Evolutionary conservation across 2,329 filamentous ascomycete genomes (phyloP).

Genomic region (Diaporthe australafricana): DNA sequence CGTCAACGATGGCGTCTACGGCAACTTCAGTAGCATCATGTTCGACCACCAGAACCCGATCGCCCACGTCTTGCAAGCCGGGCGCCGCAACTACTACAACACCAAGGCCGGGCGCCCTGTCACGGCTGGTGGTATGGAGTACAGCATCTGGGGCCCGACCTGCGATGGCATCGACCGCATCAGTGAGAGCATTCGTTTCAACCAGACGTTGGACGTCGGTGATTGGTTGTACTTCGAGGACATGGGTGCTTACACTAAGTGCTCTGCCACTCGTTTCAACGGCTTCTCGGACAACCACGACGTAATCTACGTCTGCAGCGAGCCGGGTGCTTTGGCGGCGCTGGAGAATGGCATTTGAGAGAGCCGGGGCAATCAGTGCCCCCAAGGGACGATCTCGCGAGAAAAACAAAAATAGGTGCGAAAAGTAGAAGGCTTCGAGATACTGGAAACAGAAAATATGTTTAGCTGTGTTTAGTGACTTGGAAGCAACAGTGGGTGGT

Average conservation of each 20-base stretch:
- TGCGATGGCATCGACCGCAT: constrained; percentile 99
- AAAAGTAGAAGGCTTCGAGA: neutral
- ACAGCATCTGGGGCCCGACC: constrained; percentile 98
- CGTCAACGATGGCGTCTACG: constrained; percentile 96
- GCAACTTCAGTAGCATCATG: constrained; percentile 99
- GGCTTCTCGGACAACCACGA: constrained; percentile 94
- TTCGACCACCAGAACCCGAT: constrained; percentile 96
- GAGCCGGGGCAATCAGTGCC: too few species aligned
- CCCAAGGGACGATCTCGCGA: too few species aligned
- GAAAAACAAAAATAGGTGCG: neutral
- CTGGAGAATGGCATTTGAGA: constrained; percentile 52
- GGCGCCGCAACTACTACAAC: constrained; percentile 69
- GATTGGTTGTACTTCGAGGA: constrained; percentile 99
- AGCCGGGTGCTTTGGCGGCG: constrained; percentile 84
- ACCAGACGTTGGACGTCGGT: constrained; percentile 84
- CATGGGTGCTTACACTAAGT: constrained; percentile 99
- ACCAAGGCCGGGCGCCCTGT: constrained; percentile 60
- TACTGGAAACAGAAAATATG: neutral
- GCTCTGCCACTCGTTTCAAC: constrained; percentile 97
- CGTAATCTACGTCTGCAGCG: constrained; percentile 94
- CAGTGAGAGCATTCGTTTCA: constrained; percentile 81
- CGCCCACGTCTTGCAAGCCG: constrained; percentile 80
- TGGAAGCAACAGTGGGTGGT: neutral
- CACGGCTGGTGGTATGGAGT: constrained; percentile 68
- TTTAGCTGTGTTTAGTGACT: neutral